Percentiles rank a stretch among this genome's conserved stretches.
Conservation (phyloP, 495 filamentous ascomycete species). For the Penicillium soppii region DNA sequence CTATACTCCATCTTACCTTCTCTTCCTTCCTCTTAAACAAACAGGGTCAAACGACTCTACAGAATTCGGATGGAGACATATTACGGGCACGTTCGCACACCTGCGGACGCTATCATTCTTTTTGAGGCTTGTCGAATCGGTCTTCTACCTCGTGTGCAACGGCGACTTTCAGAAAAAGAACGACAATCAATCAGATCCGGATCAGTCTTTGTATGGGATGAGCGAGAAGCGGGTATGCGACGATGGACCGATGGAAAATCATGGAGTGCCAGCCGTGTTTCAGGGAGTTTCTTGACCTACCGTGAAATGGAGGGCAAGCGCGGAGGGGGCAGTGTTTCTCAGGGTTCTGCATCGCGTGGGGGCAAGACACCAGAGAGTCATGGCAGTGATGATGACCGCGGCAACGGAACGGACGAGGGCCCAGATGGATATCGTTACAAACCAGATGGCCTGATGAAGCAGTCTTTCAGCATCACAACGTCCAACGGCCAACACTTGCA, state of each 20-base stretch:
- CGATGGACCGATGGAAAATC: constrained; percentile 99
- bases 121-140: constrained; percentile 96
- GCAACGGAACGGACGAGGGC: constrained; percentile 72
- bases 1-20: no score
- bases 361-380: constrained; percentile 83
- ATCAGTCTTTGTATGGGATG: constrained; percentile 98
- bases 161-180: constrained; percentile 94
- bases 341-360: constrained; percentile 51
- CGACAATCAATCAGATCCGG: constrained; percentile 90
- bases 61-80: constrained; percentile 85
- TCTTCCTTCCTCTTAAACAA: no score
- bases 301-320: constrained; percentile 98
- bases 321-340: constrained; percentile 59
- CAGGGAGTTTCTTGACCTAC: constrained; percentile 96
- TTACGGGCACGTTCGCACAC: constrained; percentile 86
- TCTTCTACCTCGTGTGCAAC: constrained; percentile 85
- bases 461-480: constrained; percentile 98
- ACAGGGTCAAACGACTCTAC: no score
- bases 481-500: constrained; percentile 87
- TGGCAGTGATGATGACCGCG: constrained; percentile 75
- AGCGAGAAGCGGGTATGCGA: constrained; percentile 96
- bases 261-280: constrained; percentile 97
- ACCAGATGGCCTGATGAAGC: constrained; percentile 96
- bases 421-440: constrained; percentile 98
- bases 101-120: constrained; percentile 91